Evolutionary conservation across 2,329 filamentous ascomycete genomes (phyloP).

Genomic region (Graphium sp.): DNA sequence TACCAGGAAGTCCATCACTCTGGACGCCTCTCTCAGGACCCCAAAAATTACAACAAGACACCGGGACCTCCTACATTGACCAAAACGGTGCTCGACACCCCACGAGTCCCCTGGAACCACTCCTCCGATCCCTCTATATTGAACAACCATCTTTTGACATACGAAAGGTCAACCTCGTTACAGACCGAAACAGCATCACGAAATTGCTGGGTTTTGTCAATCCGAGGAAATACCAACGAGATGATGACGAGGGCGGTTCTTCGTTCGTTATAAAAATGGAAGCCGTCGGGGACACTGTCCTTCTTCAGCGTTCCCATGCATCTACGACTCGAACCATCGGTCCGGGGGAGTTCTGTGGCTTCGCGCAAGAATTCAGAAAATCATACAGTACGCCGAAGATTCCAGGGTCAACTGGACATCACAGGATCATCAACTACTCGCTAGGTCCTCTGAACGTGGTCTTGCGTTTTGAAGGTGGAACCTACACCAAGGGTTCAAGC

Average conservation of each 20-base stretch:
- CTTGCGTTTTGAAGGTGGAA: conserved; percentile 24
- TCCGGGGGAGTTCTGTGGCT: conserved; percentile 20
- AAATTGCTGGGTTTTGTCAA: conserved; percentile 27
- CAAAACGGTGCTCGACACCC: conserved; percentile 27
- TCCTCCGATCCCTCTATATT: conserved; percentile 24
- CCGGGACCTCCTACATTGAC: conserved; percentile 21
- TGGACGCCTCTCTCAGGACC: conserved; percentile 15
- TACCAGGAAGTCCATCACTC: conserved; percentile 21
- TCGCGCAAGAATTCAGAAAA: conserved; percentile 26
- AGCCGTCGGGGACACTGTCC: conserved; percentile 15
- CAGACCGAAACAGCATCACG: conserved; percentile 27
- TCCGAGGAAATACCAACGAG: too few relatives aligned
- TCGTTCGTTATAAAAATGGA: conserved; percentile 26
- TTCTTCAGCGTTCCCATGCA: conserved; percentile 18
- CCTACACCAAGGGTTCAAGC: conserved; percentile 13
- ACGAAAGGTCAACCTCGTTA: conserved; percentile 19
- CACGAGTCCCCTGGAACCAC: conserved; percentile 23
- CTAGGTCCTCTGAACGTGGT: conserved; percentile 22
- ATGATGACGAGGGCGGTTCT: too few relatives aligned
- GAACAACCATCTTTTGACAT: conserved; percentile 20
- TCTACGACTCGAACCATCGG: conserved; percentile 12
- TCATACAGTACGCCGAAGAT: conserved; percentile 18
- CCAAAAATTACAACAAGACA: conserved; percentile 15
- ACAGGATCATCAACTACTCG: conserved; percentile 24
- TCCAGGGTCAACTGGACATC: conserved; percentile 21